Base-by-base conservation (phyloP, 805 yeast genomes). In the Saccharomycopsis microspora region DNA sequence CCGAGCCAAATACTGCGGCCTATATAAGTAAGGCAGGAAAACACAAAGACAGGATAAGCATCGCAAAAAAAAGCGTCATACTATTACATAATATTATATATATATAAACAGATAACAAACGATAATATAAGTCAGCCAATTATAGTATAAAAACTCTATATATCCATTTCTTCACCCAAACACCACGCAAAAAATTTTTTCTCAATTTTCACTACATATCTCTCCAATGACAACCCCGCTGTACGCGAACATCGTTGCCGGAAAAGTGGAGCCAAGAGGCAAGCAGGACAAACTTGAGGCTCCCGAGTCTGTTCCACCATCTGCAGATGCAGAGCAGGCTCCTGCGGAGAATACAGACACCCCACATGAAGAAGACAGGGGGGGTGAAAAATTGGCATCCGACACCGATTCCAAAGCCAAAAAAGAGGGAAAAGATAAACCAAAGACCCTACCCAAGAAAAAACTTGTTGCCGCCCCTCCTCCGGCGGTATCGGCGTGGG, bases 401-500 rank as follows among this genome's bases (percentile, higher is more conserved):
- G 36, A 34, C n/a, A 34, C 36, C 36, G 10, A 34, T 34, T 34
- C 36, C 10, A 39, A 39, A 39, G 11, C 41, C 9, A 39, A 27
- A 9, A 39, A 11, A 11, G 29, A 39, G n/a, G 2, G 9, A 11
- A 39, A 39, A 39, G 36, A 34, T 34, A n/a, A 8, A 34, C 36
- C 32, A 9, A 34, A 34, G n/a, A n/a, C n/a, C n/a, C 10, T 34
- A n/a, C 8, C 8, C 8, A 34, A 41, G 39, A 31, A 36, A 32
- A 50, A 48, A 40, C 47, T 51, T 31, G 77, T 80, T 6, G 85
- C 85, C 4, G 85, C 85, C 31, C 85, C 85, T 9, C 69, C 76
- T 32, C 85, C 85, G 34, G 64, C 68, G 44, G 73, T 71, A 39
- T 76, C 71, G 55, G 80, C 80, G n/a, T 80, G 86, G 86, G 75